phyloP scores from a whole-genome alignment of 805 yeast species.

The Candida railenensis region DNA sequence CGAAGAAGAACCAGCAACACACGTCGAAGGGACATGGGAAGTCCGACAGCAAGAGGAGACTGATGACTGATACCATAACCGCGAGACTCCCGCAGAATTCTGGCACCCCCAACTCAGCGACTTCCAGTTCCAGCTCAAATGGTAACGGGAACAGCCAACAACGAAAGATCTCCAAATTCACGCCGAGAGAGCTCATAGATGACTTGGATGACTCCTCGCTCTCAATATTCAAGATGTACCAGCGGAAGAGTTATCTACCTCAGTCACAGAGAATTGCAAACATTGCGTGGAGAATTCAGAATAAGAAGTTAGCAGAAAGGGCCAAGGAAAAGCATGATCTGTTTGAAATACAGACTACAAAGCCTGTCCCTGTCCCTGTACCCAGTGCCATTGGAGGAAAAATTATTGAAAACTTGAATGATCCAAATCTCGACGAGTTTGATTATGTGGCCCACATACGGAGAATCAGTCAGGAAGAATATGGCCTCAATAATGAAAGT shows the following conservation, averaged over 20 bases:
- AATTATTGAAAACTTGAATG: constrained; percentile 12
- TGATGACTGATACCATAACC: background rate
- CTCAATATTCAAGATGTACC: constrained; percentile 40
- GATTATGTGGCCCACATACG: constrained; percentile 47
- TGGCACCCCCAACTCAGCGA: background rate
- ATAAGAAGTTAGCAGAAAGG: constrained; percentile 22
- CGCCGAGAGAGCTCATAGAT: constrained; percentile 20
- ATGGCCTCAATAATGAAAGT: constrained; percentile 5
- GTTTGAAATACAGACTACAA: background rate
- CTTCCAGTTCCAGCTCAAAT: background rate
- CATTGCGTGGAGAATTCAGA: constrained; percentile 47
- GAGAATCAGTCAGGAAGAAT: constrained; percentile 40
- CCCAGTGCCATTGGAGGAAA: background rate
- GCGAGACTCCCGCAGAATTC: background rate
- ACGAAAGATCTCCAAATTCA: background rate
- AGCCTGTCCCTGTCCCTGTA: background rate
- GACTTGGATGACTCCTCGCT: constrained; percentile 38
- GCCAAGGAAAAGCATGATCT: background rate
- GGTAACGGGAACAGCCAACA: background rate
- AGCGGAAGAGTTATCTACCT: constrained; percentile 39
- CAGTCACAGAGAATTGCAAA: constrained; percentile 41
- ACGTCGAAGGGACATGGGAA: background rate
- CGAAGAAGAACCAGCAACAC: background rate
- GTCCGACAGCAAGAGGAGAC: background rate
- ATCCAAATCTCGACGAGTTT: constrained; percentile 37